Percentiles rank a stretch among this genome's conserved stretches.
Evolutionary conservation across 345 rosid species (phyloP).

Genomic region (Citrus australasica): DNA sequence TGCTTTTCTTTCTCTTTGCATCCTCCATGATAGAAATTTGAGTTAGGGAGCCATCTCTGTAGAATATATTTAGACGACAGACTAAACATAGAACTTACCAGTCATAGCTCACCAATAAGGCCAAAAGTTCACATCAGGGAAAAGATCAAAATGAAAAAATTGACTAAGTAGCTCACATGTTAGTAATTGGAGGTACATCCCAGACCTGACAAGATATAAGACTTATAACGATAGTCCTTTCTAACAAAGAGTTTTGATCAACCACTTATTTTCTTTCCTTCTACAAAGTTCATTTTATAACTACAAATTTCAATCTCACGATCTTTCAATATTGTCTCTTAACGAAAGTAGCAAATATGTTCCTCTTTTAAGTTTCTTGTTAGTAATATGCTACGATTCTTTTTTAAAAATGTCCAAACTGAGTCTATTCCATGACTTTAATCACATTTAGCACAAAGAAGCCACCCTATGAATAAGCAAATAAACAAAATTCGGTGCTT

Average conservation of each 20-base stretch:
- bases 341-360: not conserved
- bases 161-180: not conserved
- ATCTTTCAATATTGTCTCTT: not conserved
- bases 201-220: not conserved
- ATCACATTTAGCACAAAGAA: not conserved
- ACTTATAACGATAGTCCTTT: not conserved
- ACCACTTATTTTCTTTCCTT: not conserved
- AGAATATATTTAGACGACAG: not conserved
- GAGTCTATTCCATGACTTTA: not conserved
- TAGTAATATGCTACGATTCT: not conserved
- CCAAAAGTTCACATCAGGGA: not conserved
- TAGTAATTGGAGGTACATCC: not conserved
- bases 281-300: not conserved
- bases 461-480: not conserved
- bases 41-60: not conserved
- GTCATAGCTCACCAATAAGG: not conserved
- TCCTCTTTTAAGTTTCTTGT: not conserved
- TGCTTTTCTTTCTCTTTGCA: not conserved
- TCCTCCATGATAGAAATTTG: not conserved
- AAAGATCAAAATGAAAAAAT: not conserved
- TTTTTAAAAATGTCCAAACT: not conserved
- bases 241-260: not conserved
- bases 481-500: not conserved
- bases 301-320: not conserved
- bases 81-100: not conserved